Evolutionary conservation across 352 stramenopile genomes (phyloP).

Genomic region (Pythium brassicae): DNA sequence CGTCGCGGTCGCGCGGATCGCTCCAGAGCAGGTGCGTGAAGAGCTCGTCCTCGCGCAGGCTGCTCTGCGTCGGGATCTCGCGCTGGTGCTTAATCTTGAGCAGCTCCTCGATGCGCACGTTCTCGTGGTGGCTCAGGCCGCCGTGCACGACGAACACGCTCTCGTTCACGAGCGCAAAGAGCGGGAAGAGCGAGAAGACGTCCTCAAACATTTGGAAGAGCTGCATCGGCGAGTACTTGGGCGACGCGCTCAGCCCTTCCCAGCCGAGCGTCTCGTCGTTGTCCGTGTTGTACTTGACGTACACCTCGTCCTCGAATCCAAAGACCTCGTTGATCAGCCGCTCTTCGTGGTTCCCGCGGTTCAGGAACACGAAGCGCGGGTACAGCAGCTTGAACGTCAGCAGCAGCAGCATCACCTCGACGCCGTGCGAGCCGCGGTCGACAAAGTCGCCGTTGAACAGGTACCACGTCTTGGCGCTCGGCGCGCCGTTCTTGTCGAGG

Average conservation of each 20-base stretch:
- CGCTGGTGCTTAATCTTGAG: constrained; percentile 77
- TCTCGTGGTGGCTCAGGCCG: constrained; percentile 84
- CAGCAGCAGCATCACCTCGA: constrained; percentile 91
- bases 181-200: constrained; percentile 84
- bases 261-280: constrained; percentile 68
- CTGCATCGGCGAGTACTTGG: constrained; percentile 68
- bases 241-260: constrained; percentile 51
- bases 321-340: constrained; percentile 91
- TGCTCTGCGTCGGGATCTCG: constrained; percentile 83
- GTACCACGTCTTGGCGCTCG: constrained; percentile 87
- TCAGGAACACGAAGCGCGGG: constrained; percentile 88
- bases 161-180: constrained; percentile 89
- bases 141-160: constrained; percentile 92
- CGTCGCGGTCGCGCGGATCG: constrained; percentile 72
- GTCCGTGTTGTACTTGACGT: constrained; percentile 74
- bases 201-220: constrained; percentile 85
- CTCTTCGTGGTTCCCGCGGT: constrained; percentile 95
- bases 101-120: constrained; percentile 87
- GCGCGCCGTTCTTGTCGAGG: constrained; percentile 89
- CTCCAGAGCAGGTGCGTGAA: constrained; percentile 92
- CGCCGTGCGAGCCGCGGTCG: constrained; percentile 88
- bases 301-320: constrained; percentile 83
- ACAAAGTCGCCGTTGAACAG: constrained; percentile 97
- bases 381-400: constrained; percentile 89
- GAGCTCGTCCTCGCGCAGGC: constrained; percentile 77